These are phyloP conservation scores for Mucor mucedo DNA, from an alignment of 371 early-diverging fungal genomes.

Conservation along the genomic window DNA sequence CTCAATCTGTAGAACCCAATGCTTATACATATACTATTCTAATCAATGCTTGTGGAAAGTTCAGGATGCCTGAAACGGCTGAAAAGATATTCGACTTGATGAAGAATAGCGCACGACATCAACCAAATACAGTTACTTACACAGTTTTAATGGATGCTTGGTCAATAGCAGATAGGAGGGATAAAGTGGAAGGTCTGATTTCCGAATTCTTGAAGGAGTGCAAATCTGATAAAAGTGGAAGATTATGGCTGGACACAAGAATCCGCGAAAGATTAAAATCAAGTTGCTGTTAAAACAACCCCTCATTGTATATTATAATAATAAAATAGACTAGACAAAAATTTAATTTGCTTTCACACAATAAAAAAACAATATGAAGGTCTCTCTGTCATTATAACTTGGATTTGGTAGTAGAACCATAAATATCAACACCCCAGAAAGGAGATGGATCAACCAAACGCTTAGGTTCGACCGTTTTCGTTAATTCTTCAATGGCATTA, in stretches of 20 bases:
- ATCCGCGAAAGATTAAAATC: constrained; percentile 25
- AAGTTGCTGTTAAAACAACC: constrained; percentile 13
- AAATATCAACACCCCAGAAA: constrained; percentile 43
- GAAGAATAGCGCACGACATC: constrained; percentile 30
- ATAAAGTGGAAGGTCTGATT: constrained; percentile 40
- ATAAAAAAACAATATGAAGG: neutral
- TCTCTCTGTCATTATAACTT: constrained; percentile 3
- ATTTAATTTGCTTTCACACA: constrained; percentile 1
- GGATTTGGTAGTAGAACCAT: constrained; percentile 9
- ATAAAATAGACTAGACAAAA: constrained; percentile 3
- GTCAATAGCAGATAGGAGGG: constrained; percentile 27
- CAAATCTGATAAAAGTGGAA: constrained; percentile 29
- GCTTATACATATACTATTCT: constrained; percentile 51
- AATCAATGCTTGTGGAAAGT: constrained; percentile 39
- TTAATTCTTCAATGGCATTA: constrained; percentile 13
- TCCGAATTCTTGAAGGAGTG: constrained; percentile 34
- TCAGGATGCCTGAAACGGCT: constrained; percentile 42
- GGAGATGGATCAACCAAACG: constrained; percentile 35
- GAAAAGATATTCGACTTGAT: constrained; percentile 52
- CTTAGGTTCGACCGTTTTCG: constrained; percentile 14
- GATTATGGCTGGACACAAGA: constrained; percentile 41
- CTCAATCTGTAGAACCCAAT: constrained; percentile 39
- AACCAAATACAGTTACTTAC: constrained; percentile 51
- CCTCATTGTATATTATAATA: constrained; percentile 3
- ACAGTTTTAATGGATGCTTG: constrained; percentile 52